Evolutionary conservation across 768 basidiomycete genomes (phyloP), one percentile per base, ranked within the genome.

Genomic region (Tricholoma saponaceum): DNA sequence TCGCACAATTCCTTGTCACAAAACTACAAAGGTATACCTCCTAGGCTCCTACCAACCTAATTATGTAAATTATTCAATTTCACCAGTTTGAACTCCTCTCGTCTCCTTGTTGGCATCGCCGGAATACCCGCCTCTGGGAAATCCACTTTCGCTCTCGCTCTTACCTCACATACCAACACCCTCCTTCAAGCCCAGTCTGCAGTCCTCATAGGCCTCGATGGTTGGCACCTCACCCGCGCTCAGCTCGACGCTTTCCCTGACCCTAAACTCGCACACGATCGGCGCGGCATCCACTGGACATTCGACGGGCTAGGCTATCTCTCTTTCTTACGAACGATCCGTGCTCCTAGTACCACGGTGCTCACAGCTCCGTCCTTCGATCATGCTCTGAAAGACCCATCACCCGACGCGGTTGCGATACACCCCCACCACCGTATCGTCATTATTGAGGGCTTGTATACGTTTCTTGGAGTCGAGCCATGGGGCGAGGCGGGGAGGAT

Each of bases 101-200:
- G 91, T 28, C 75, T 92, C 28, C 69, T 93, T 13, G 79, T 92
- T 32, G 92, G 88, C 33, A 79, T 92, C 57, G 75, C 85, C 35
- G 91, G 91, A 7, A 81, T 88, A 16, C 95, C 95, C 3, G 95
- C 90, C 1, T 89, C 89, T 0, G 93, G 95, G 16, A 97, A 97
- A 76, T 87, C 91, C 0, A 84, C 89, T 0, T 76, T 95, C 28
- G 83, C 92, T 12, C 72, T 74, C 55, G 76, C 81, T 6, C 68
- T 96, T 39, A 77, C 83, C 2, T 67, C 79, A 18, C 70, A 74
- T 30, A 66, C 83, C 59, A 91, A 92, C 64, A 55, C 65, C 0
- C 63, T 81, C 22, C 72, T 80, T 52, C 54, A 18, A 5, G 7
- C 16, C 7, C 30, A 35, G 22, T 20, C 51, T 14, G 90, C 86